Evolutionary conservation across 2,329 filamentous ascomycete species (phyloP).

Genomic region (Hymenoscyphus infarciens): DNA sequence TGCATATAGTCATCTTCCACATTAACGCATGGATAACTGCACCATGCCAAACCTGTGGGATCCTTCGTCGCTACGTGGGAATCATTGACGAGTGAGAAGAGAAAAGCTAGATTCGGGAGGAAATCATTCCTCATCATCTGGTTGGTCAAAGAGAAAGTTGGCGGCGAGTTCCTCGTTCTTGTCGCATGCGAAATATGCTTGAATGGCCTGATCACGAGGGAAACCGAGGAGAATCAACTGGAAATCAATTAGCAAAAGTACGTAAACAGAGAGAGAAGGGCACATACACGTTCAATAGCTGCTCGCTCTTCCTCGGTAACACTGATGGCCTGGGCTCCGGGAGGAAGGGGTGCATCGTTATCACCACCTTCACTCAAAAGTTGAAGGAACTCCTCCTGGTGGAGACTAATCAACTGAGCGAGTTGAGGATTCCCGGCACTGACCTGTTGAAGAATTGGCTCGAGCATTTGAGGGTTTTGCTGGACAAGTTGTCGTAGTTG

Average conservation of each 20-base stretch:
- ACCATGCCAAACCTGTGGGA: not conserved
- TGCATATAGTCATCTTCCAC: constrained; percentile 2
- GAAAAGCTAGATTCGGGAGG: constrained; percentile 9
- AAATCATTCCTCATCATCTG: constrained; percentile 68
- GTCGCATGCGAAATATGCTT: constrained; percentile 98
- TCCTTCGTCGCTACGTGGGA: constrained; percentile 9
- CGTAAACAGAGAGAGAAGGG: not conserved
- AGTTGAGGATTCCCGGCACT: constrained; percentile 92
- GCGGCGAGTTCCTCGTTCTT: constrained; percentile 98
- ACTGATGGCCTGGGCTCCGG: constrained; percentile 76
- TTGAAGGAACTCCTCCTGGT: constrained; percentile 90
- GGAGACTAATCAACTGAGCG: constrained; percentile 84
- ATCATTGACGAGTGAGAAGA: constrained; percentile 15
- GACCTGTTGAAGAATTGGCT: constrained; percentile 95
- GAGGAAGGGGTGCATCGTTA: constrained; percentile 78
- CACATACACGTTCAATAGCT: constrained; percentile 85
- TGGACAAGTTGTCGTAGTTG: constrained; percentile 96
- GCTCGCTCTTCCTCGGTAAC: constrained; percentile 96
- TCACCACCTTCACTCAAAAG: constrained; percentile 83
- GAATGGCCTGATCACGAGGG: constrained; percentile 86
- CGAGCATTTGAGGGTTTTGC: constrained; percentile 96
- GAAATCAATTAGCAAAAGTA: not conserved
- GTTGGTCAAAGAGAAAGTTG: constrained; percentile 97
- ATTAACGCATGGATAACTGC: constrained; percentile 1
- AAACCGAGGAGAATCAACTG: constrained; percentile 92